Evolutionary conservation across 768 basidiomycete genomes (phyloP).

Genomic region (Lenzites betulinus): DNA sequence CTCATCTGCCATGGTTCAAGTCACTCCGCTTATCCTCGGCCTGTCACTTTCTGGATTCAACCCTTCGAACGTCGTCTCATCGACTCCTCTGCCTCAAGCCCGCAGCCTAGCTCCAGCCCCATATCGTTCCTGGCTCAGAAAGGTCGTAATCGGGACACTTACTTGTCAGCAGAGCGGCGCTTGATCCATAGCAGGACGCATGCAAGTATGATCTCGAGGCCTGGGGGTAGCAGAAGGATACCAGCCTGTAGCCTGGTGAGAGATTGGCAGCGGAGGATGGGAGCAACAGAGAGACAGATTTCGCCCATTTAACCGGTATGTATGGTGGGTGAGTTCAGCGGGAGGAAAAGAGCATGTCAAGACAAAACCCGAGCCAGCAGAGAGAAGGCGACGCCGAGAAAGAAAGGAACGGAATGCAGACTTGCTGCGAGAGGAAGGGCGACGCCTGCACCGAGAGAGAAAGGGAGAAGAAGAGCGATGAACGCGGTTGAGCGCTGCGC

Average conservation of each 20-base stretch:
- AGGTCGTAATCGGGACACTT: background rate
- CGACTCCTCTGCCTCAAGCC: too few relatives aligned
- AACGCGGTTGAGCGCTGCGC: slow-evolving; percentile 9
- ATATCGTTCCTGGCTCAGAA: background rate
- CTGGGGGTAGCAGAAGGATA: slow-evolving; percentile 62
- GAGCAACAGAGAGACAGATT: slow-evolving; percentile 68
- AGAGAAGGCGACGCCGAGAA: slow-evolving; percentile 22
- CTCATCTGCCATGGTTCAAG: too few relatives aligned
- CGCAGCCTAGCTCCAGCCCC: too few relatives aligned
- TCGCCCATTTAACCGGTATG: slow-evolving; percentile 46
- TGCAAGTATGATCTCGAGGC: slow-evolving; percentile 62
- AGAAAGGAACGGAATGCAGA: slow-evolving; percentile 52
- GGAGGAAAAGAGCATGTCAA: slow-evolving; percentile 23
- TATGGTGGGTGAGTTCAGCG: slow-evolving; percentile 17
- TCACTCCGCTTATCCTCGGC: too few relatives aligned
- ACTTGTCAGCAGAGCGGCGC: slow-evolving; percentile 24
- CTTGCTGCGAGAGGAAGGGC: slow-evolving; percentile 40
- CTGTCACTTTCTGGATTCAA: too few relatives aligned
- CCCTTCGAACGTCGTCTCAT: too few relatives aligned
- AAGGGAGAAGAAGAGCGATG: slow-evolving; percentile 23
- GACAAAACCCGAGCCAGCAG: slow-evolving; percentile 28
- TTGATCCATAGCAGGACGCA: slow-evolving; percentile 52
- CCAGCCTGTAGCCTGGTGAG: slow-evolving; percentile 49
- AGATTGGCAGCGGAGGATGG: slow-evolving; percentile 70
- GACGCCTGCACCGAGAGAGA: slow-evolving; percentile 35